Evolutionary conservation across 371 early-diverging fungal genomes (phyloP).

Genomic region (Syncephalastrum racemosum): DNA sequence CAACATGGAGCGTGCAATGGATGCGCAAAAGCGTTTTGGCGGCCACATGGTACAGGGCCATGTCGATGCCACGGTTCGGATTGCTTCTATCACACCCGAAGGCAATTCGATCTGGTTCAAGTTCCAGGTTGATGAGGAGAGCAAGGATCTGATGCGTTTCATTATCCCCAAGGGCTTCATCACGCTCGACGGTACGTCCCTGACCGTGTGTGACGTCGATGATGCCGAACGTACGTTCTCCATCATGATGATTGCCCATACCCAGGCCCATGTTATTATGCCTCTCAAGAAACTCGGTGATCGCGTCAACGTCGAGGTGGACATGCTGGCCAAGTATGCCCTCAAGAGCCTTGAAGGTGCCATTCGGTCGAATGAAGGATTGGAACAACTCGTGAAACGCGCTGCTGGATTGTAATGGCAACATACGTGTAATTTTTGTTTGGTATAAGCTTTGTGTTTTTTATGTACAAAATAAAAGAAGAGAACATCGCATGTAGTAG

Average conservation of each 20-base stretch:
- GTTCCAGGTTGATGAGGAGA: constrained; percentile 61
- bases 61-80: constrained; percentile 84
- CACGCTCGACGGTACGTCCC: constrained; percentile 89
- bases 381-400: constrained; percentile 40
- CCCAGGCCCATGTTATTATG: constrained; percentile 84
- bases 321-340: constrained; percentile 96
- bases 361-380: constrained; percentile 43
- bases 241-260: constrained; percentile 95
- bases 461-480: no score
- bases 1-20: constrained; percentile 94
- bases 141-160: constrained; percentile 70
- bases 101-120: constrained; percentile 85
- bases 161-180: constrained; percentile 96
- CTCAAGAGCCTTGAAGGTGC: constrained; percentile 71
- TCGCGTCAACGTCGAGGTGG: constrained; percentile 92
- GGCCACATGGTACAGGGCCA: constrained; percentile 98
- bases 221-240: constrained; percentile 75
- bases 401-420: constrained; percentile 9
- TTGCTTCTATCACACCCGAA: constrained; percentile 77
- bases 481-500: no score
- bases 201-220: constrained; percentile 90
- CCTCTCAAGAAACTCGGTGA: constrained; percentile 74
- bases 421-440: background rate
- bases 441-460: no score
- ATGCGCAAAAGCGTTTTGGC: constrained; percentile 84